Evolutionary conservation across 129 eudicot genomes (phyloP), one percentile per base, ranked within the genome.

Genomic region (Oenanthe sinensis): DNA sequence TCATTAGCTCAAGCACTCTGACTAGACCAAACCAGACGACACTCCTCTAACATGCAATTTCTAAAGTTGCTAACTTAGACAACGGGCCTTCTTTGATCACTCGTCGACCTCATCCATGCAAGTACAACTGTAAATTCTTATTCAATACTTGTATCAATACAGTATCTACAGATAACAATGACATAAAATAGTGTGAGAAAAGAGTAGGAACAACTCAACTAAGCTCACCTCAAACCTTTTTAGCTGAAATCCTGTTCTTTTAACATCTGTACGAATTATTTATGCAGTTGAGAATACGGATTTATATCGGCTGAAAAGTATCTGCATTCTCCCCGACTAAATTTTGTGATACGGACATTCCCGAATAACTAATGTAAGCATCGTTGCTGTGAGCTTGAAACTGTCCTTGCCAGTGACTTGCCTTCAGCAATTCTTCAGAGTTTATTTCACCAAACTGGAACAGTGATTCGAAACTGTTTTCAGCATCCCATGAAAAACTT

Each of bases 371-470:
- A 86, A 79, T 84, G 82, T 81, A 89, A 70, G 82, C 87, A 62
- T 79, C 75, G 78, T 89, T 84, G 87, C 83, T 78, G 26, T 79
- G 82, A 76, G 76, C 77, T 47, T 86, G 83, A 17, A 90, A 72
- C 70, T 85, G 88, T 30, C 87, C 81, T 48, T 81, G 81, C 96
- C 92, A 86, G 71, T 81, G 82, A 90, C 86, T 83, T 43, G 78
- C 50, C 78, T 77, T 43, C 46, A 39, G 43, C 11, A 60, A 78
- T 78, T 90, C 91, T 85, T 90, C 97, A 65, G 82, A 79, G 68
- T 90, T 89, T 78, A 88, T 79, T 80, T 86, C 88, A 72, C 80
- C 83, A 50, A 80, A 81, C 7, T 85, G 89, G 75, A 85, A 84
- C 77, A 85, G 22, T 70, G 89, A 74, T 5, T 82, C 93, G 2